Percentiles rank a stretch among this genome's conserved stretches.
Evolutionary conservation across 208 protist species (phyloP).

Genomic region (Porcisia hertigi): DNA sequence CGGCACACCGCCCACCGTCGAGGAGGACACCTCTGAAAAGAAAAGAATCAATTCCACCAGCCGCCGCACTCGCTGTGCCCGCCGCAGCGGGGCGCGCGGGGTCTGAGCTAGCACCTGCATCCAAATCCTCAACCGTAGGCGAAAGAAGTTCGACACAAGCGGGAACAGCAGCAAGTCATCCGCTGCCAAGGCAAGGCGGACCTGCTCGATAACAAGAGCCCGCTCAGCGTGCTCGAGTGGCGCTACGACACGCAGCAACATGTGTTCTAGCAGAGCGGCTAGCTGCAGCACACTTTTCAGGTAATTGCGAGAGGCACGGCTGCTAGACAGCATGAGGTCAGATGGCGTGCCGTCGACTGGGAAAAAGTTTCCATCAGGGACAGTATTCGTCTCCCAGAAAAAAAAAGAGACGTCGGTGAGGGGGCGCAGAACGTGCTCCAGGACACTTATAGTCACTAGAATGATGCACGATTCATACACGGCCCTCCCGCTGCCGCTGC

Average conservation of each 20-base stretch:
- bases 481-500: slow-evolving; percentile 10
- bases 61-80: slow-evolving; percentile 33
- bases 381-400: slow-evolving; percentile 48
- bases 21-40: slow-evolving; percentile 42
- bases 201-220: slow-evolving; percentile 41
- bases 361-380: slow-evolving; percentile 65
- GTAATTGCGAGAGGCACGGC: slow-evolving; percentile 56
- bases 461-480: slow-evolving; percentile 39
- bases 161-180: slow-evolving; percentile 63
- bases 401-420: slow-evolving; percentile 46
- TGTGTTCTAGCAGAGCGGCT: slow-evolving; percentile 12
- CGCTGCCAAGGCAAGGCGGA: slow-evolving; percentile 39
- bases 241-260: slow-evolving; percentile 19
- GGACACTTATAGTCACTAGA: slow-evolving; percentile 32
- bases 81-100: slow-evolving; percentile 32
- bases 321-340: slow-evolving; percentile 30
- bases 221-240: slow-evolving; percentile 17
- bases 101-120: slow-evolving; percentile 40
- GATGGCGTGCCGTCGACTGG: slow-evolving; percentile 17
- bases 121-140: slow-evolving; percentile 35
- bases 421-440: slow-evolving; percentile 47
- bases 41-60: slow-evolving; percentile 63
- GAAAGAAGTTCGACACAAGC: slow-evolving; percentile 46
- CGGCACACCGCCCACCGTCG: slow-evolving; percentile 29
- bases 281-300: slow-evolving; percentile 39